Evolutionary conservation across 352 stramenopile genomes (phyloP).

Genomic region (Globisporangium iwayamae): DNA sequence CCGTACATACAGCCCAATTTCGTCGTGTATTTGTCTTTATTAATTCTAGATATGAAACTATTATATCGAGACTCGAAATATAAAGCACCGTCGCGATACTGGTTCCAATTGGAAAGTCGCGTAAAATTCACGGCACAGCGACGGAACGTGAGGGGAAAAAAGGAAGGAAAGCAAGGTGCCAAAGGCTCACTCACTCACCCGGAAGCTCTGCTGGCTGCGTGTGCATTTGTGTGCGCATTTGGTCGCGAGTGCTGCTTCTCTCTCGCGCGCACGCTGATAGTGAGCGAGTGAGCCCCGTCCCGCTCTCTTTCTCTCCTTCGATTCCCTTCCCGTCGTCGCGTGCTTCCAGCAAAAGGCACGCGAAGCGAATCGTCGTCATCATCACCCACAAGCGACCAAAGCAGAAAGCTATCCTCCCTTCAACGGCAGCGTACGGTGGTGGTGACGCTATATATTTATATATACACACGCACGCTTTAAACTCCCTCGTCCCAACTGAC

Average conservation of each 20-base stretch:
- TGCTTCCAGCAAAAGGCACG: not conserved
- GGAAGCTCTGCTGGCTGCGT: not conserved
- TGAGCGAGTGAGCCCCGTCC: not conserved
- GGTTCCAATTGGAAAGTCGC: conserved; percentile 14
- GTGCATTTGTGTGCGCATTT: too few species aligned
- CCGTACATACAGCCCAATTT: too few species aligned
- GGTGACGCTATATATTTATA: conserved; percentile 3
- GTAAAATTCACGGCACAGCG: conserved; percentile 14
- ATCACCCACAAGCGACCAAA: not conserved
- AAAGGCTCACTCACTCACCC: not conserved
- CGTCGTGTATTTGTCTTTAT: too few species aligned
- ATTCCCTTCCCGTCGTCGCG: not conserved
- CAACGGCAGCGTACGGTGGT: not conserved
- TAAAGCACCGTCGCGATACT: not conserved
- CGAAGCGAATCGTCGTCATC: not conserved
- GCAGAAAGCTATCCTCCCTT: not conserved
- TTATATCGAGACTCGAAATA: not conserved
- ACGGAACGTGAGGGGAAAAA: conserved; percentile 14
- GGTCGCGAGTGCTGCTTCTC: not conserved
- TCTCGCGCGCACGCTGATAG: too few species aligned
- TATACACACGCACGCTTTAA: not conserved
- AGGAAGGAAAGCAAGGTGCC: not conserved
- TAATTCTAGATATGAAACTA: not conserved
- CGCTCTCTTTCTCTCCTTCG: conserved; percentile 5
- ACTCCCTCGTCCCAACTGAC: not conserved